Evolutionary conservation across 371 early-diverging fungal genomes (phyloP).

Genomic region (Mucor circinelloides): DNA sequence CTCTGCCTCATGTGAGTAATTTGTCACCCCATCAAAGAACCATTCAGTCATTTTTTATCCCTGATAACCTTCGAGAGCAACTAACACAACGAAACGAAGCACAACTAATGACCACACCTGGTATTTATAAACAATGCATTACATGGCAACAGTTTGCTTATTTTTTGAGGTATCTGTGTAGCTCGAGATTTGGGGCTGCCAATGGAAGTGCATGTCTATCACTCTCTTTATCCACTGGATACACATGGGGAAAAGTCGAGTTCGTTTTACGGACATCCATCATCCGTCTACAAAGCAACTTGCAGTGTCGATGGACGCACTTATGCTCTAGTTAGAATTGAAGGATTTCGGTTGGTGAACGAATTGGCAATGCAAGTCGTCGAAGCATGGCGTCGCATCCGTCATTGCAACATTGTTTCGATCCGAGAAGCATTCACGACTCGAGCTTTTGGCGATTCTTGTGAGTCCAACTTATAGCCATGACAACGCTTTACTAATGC

Average conservation of each 20-base stretch:
- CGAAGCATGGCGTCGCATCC: slow-evolving; percentile 83
- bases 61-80: slow-evolving; percentile 82
- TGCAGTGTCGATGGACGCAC: slow-evolving; percentile 81
- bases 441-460: slow-evolving; percentile 92
- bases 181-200: slow-evolving; percentile 66
- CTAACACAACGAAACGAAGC: slow-evolving; percentile 77
- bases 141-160: background rate
- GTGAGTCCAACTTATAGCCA: too few species aligned
- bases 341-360: slow-evolving; percentile 73
- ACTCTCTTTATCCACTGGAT: slow-evolving; percentile 80
- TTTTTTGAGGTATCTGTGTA: background rate
- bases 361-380: slow-evolving; percentile 80
- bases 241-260: slow-evolving; percentile 35
- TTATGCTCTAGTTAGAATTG: slow-evolving; percentile 83
- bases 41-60: slow-evolving; percentile 81
- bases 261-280: slow-evolving; percentile 72
- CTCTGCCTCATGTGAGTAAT: slow-evolving; percentile 70
- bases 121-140: slow-evolving; percentile 28
- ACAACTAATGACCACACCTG: slow-evolving; percentile 58
- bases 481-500: too few species aligned
- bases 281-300: slow-evolving; percentile 83
- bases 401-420: slow-evolving; percentile 84
- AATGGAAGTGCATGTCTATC: slow-evolving; percentile 51
- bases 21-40: slow-evolving; percentile 75
- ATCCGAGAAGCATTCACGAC: slow-evolving; percentile 95